A percentile compares a stretch with the other conserved stretches of the same genome.
These are phyloP conservation scores for Saturnispora silvae DNA, from an alignment of 805 yeast genomes.

Conservation along the genomic window DNA sequence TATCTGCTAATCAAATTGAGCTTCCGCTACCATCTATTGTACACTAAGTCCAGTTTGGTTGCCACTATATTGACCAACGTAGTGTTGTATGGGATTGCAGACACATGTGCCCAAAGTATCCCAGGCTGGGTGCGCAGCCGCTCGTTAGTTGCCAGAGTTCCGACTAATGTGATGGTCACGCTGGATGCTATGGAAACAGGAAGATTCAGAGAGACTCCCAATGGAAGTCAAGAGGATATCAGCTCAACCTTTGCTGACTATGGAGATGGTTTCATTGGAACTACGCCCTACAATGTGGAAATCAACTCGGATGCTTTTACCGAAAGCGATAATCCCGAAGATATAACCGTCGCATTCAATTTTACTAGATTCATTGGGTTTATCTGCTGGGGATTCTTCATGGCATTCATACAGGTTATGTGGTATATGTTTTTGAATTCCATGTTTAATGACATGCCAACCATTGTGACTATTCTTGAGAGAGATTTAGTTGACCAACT, in stretches of 20 bases:
- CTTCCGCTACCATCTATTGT: slow-evolving; percentile 47
- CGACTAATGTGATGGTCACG: background rate
- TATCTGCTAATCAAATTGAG: slow-evolving; percentile 42
- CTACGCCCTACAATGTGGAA: slow-evolving; percentile 8
- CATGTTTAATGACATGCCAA: slow-evolving; percentile 70
- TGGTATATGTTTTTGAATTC: slow-evolving; percentile 82
- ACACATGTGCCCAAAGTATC: slow-evolving; percentile 75
- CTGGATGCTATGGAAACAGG: slow-evolving; percentile 2
- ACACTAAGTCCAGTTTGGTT: slow-evolving; percentile 53
- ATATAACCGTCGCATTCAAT: slow-evolving; percentile 31
- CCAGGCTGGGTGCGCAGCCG: slow-evolving; percentile 21
- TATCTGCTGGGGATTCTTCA: slow-evolving; percentile 75
- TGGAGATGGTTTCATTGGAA: slow-evolving; percentile 17
- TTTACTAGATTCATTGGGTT: slow-evolving; percentile 68
- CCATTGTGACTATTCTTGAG: slow-evolving; percentile 74
- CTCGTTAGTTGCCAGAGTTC: background rate
- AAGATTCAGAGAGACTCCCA: slow-evolving; percentile 3
- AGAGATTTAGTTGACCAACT: slow-evolving; percentile 86
- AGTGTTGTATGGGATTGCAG: slow-evolving; percentile 82
- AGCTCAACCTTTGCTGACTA: slow-evolving; percentile 26
- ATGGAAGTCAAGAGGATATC: background rate
- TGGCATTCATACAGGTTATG: slow-evolving; percentile 74
- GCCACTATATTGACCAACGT: slow-evolving; percentile 76
- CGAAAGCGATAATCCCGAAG: background rate
- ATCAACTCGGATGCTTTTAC: background rate